A percentile compares a stretch with the other conserved stretches of the same genome.
phyloP scores from a whole-genome alignment of 2,329 filamentous ascomycete genomes.

The Lasiodiplodia theobromae region DNA sequence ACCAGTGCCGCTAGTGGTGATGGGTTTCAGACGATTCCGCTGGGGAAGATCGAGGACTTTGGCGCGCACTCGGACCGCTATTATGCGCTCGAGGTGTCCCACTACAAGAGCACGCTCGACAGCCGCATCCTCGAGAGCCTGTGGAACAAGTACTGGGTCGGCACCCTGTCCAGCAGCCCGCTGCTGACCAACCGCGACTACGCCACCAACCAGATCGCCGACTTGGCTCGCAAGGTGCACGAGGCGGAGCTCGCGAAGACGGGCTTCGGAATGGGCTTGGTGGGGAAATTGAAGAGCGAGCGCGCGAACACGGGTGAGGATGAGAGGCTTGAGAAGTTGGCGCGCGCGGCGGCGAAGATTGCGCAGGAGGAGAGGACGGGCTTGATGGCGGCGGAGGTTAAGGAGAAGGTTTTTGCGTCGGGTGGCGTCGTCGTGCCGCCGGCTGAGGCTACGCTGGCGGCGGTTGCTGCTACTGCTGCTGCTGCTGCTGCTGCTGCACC shows the following conservation, averaged over 20 bases:
- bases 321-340: constrained; percentile 65
- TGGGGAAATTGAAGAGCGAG: constrained; percentile 35
- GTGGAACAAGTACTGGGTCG: constrained; percentile 99
- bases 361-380: constrained; percentile 69
- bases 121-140: constrained; percentile 83
- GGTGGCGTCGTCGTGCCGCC: too few species aligned
- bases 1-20: constrained; percentile 48
- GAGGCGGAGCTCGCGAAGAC: constrained; percentile 63
- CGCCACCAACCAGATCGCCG: constrained; percentile 87
- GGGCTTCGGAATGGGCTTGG: constrained; percentile 33
- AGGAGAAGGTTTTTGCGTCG: constrained; percentile 64
- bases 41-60: constrained; percentile 95
- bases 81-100: constrained; percentile 88
- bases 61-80: constrained; percentile 90
- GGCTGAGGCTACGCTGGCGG: not conserved
- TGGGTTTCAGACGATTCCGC: constrained; percentile 79
- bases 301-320: constrained; percentile 46
- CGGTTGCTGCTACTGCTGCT: not conserved
- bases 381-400: constrained; percentile 67
- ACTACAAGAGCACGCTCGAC: constrained; percentile 94
- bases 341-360: constrained; percentile 67
- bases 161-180: constrained; percentile 89
- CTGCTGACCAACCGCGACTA: constrained; percentile 93
- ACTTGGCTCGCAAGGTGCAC: constrained; percentile 82
- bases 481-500: not conserved